Percentiles rank a stretch among this genome's conserved stretches.
Conservation (phyloP, 2,329 filamentous ascomycete species). For the Cephalotrichum gorgonifer region DNA sequence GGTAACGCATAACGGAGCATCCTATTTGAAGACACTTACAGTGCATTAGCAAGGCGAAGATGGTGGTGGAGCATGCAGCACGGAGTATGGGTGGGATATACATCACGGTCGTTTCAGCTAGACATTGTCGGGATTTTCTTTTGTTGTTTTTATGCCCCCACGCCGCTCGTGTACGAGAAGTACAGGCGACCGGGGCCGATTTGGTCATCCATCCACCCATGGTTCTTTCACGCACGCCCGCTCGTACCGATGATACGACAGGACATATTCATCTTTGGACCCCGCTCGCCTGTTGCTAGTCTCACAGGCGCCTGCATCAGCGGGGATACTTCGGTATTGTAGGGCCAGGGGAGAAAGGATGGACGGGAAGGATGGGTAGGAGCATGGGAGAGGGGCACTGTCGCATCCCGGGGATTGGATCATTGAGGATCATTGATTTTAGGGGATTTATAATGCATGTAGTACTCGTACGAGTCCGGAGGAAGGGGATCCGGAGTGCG, state of each 20-base stretch:
- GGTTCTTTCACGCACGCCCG: no score
- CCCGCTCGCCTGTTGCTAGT: no score
- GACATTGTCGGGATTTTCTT: background rate
- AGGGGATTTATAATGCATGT: background rate
- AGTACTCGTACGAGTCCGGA: background rate
- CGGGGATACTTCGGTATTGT: background rate
- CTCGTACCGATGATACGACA: no score
- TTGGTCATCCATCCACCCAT: no score
- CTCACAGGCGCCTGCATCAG: background rate
- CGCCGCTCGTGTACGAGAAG: no score
- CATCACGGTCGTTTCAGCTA: background rate
- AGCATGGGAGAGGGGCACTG: no score
- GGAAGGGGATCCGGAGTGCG: no score
- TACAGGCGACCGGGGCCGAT: no score
- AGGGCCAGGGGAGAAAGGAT: background rate
- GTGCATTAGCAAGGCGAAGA: background rate
- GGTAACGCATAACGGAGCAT: background rate
- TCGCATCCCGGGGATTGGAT: background rate
- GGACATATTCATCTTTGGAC: no score
- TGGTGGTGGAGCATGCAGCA: background rate
- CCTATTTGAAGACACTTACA: background rate
- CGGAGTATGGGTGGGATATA: background rate
- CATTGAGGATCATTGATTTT: background rate
- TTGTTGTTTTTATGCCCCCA: background rate
- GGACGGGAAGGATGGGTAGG: background rate